Base-by-base conservation (phyloP, 805 yeast species). In the Wickerhamiella spandovensis region DNA sequence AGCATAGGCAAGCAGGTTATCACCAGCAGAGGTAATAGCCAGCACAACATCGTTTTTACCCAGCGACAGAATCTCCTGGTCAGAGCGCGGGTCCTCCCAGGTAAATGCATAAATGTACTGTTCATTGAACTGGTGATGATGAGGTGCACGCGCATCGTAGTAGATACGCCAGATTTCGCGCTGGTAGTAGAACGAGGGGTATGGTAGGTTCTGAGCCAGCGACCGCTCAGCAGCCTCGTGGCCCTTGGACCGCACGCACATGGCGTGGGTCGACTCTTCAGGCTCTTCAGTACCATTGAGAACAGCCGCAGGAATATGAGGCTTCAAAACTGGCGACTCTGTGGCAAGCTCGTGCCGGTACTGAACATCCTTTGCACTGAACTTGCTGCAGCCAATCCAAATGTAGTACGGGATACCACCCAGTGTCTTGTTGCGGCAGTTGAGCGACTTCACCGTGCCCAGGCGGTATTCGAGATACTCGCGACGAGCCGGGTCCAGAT, bases 21-120 rank as follows among this genome's bases (percentile, higher is more conserved):
- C 95, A 56, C 92, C 92, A 5, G 94, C 95, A 43, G 90, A 83
- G 4, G 94, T 84, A 51, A 84, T 84, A 21, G 90, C 89, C 57
- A 84, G 71, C 2, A 84, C 84, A 0, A 86, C 81, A 61, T 85
- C 95, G 28, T 74, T 72, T 13, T 78, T 66, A 30, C 72, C 69
- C 58, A 84, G 70, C 43, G 79, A 74, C 57, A 84, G 71, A 50
- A 84, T 81, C 47, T 72, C 72, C 53, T 77, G 76, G 67, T 84
- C 95, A 67, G 83, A 92, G 51, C 82, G 73, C 28, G 94, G 94
- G 62, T 85, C 95, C 66, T 84, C 95, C 95, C 95, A 84, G 6
- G 94, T 84, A 66, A 84, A 84, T 4, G 94, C 89, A 62, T 84
- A 85, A 53, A 84, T 85, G 64, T 83, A 84, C 67, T 84, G 88